These are phyloP conservation scores for Pseudonitzschia delicatissima DNA, from an alignment of 108 stramenopile species.

Conservation along the genomic window DNA sequence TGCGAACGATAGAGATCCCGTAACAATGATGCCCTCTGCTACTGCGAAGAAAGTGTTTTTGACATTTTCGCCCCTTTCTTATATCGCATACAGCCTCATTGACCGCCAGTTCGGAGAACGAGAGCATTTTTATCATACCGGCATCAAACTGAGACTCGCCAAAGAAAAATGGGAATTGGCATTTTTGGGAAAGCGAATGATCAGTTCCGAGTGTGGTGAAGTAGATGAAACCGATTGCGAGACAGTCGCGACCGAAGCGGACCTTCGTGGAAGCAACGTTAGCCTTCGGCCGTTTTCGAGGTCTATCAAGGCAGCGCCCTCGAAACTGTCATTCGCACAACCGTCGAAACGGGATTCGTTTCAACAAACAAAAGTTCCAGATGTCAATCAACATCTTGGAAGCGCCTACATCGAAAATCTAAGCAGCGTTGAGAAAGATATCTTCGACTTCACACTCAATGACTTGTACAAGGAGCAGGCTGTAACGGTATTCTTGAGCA, in stretches of 20 bases:
- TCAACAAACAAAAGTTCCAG: background rate
- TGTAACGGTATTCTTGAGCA: background rate
- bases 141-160: conserved; percentile 12
- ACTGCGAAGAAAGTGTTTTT: conserved; percentile 15
- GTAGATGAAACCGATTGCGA: background rate
- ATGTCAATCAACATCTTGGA: conserved; percentile 12
- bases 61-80: conserved; percentile 11
- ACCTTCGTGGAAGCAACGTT: background rate
- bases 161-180: background rate
- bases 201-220: background rate
- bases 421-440: conserved; percentile 4
- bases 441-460: conserved; percentile 8
- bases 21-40: conserved; percentile 62
- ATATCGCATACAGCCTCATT: conserved; percentile 10
- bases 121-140: conserved; percentile 21
- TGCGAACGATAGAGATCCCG: conserved; percentile 69
- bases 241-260: background rate
- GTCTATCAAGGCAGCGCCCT: background rate
- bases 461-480: conserved; percentile 15
- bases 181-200: background rate
- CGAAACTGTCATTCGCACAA: background rate
- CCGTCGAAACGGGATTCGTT: background rate
- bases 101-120: conserved; percentile 14
- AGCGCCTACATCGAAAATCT: conserved; percentile 2
- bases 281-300: background rate